Conservation (phyloP, 768 basidiomycete species). For the Daedalea quercina region DNA sequence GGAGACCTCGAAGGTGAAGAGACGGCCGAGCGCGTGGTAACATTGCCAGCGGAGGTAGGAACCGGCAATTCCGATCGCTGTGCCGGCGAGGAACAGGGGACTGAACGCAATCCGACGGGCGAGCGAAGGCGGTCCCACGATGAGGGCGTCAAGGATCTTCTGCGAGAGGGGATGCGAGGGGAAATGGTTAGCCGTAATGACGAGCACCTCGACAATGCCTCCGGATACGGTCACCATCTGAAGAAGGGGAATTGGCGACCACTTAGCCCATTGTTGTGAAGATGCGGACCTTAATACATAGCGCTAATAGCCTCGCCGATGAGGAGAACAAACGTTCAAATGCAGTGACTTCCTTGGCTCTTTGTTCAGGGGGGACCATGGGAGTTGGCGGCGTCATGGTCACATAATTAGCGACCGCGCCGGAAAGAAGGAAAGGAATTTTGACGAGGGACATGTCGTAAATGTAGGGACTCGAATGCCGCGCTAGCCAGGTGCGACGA, state of each 20-base stretch:
- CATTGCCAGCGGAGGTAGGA: background rate
- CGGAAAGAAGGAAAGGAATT: background rate
- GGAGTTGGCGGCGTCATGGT: background rate
- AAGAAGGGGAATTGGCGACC: no score
- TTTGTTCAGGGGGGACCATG: background rate
- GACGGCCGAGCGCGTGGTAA: constrained; percentile 1
- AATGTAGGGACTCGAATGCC: no score
- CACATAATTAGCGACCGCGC: background rate
- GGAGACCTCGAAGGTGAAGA: constrained; percentile 13
- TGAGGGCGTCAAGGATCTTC: background rate
- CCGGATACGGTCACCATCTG: no score
- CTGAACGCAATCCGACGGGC: background rate
- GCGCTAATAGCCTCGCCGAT: no score
- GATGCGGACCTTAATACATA: no score
- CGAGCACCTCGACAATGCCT: background rate
- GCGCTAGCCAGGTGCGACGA: no score
- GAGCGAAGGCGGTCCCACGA: background rate
- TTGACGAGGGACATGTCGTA: background rate
- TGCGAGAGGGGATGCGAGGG: background rate
- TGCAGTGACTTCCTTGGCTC: background rate
- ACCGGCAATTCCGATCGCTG: background rate
- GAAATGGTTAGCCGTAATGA: background rate
- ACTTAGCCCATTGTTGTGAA: no score
- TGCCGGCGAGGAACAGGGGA: constrained; percentile 3
- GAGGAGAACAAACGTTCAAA: background rate